A percentile compares a stretch with the other conserved stretches of the same genome.
Evolutionary conservation across 2,329 filamentous ascomycete species (phyloP).

Genomic region (Aspergillus ochraceus): DNA sequence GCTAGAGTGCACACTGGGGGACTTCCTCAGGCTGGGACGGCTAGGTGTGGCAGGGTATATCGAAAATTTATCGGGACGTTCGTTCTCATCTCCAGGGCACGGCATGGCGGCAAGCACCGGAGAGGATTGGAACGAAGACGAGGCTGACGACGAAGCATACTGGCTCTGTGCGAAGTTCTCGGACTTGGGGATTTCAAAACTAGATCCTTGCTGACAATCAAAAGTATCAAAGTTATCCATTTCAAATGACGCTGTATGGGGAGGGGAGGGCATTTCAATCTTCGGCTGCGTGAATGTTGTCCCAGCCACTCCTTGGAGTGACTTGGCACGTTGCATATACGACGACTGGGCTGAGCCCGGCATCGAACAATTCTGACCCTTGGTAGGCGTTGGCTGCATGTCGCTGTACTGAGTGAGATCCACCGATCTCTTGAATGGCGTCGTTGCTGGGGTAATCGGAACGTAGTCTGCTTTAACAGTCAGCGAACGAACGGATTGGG

Average conservation of each 20-base stretch:
- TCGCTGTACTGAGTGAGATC: slow-evolving; percentile 36
- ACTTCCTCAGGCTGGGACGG: slow-evolving; percentile 21
- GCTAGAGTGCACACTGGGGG: slow-evolving; percentile 17
- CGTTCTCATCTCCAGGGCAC: slow-evolving; percentile 22
- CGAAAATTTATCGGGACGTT: slow-evolving; percentile 28
- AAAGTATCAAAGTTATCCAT: slow-evolving; percentile 51
- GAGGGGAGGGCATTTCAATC: slow-evolving; percentile 56
- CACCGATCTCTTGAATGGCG: slow-evolving; percentile 51
- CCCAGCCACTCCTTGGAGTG: slow-evolving; percentile 46
- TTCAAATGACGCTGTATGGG: slow-evolving; percentile 52
- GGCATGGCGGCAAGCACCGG: slow-evolving; percentile 52
- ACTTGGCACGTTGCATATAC: slow-evolving; percentile 48
- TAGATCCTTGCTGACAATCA: slow-evolving; percentile 52
- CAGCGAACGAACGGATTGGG: slow-evolving; percentile 12
- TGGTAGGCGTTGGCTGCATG: slow-evolving; percentile 42
- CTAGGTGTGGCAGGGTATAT: slow-evolving; percentile 30
- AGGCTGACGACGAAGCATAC: slow-evolving; percentile 37
- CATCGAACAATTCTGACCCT: slow-evolving; percentile 34
- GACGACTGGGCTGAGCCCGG: slow-evolving; percentile 34
- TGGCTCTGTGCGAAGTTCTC: slow-evolving; percentile 43
- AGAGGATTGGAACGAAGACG: slow-evolving; percentile 54
- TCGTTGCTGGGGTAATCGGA: slow-evolving; percentile 68
- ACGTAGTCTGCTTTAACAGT: slow-evolving; percentile 54
- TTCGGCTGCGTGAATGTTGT: slow-evolving; percentile 38
- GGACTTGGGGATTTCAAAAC: slow-evolving; percentile 28